Evolutionary conservation across 2,329 filamentous ascomycete genomes (phyloP).

Genomic region (Epichloe baconii): DNA sequence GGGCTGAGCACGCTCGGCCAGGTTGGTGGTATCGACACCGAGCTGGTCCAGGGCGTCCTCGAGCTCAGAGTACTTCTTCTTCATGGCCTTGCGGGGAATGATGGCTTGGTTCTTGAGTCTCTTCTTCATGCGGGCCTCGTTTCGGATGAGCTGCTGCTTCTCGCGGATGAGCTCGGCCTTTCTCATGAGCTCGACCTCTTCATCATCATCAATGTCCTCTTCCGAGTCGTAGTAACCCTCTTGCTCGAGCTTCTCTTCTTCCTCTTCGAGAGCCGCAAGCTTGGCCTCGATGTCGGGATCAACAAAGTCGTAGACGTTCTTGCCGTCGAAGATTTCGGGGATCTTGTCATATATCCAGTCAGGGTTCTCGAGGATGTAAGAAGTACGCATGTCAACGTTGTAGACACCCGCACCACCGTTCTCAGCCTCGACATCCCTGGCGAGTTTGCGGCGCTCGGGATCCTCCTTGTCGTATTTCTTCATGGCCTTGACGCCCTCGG

Average conservation of each 20-base stretch:
- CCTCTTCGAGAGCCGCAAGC: slow-evolving; percentile 80
- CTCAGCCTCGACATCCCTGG: slow-evolving; percentile 79
- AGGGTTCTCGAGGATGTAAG: slow-evolving; percentile 75
- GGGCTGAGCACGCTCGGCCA: slow-evolving; percentile 59
- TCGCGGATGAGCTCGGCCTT: slow-evolving; percentile 94
- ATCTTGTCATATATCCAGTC: slow-evolving; percentile 97
- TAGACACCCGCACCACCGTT: slow-evolving; percentile 92
- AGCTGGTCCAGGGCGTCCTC: slow-evolving; percentile 73
- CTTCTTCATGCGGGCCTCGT: slow-evolving; percentile 92
- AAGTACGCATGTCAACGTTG: slow-evolving; percentile 81
- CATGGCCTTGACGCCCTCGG: slow-evolving; percentile 64
- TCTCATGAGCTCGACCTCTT: slow-evolving; percentile 74
- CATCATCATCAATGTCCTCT: slow-evolving; percentile 68
- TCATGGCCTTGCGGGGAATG: slow-evolving; percentile 70
- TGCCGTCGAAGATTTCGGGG: slow-evolving; percentile 85
- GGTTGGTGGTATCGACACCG: slow-evolving; percentile 68
- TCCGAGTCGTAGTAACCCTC: slow-evolving; percentile 92
- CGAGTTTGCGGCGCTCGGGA: slow-evolving; percentile 67
- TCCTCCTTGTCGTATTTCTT: slow-evolving; percentile 88
- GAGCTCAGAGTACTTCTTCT: slow-evolving; percentile 77
- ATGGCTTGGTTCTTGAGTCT: slow-evolving; percentile 92
- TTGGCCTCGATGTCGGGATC: slow-evolving; percentile 95
- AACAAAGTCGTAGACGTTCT: slow-evolving; percentile 95
- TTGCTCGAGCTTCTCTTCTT: slow-evolving; percentile 83
- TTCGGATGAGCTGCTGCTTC: slow-evolving; percentile 83